Conservation (phyloP, 1,139 yeast species). For the Insectozyma bohioensis region DNA sequence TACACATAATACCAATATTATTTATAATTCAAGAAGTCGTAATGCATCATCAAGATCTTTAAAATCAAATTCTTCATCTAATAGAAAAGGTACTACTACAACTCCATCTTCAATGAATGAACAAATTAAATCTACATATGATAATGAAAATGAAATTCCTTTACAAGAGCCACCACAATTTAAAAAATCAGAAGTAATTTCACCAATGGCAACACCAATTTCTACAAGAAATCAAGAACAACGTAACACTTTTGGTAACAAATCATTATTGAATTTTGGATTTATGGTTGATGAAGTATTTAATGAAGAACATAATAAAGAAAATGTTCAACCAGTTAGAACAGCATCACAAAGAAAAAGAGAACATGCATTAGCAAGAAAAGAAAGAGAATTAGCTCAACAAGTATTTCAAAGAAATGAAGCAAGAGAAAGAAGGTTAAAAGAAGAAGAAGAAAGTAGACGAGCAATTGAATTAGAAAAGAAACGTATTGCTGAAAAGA, state of each 20-base stretch:
- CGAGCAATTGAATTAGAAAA: slow-evolving; percentile 15
- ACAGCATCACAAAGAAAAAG: slow-evolving; percentile 5
- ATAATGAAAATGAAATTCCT: no score
- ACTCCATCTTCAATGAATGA: slow-evolving; percentile 2
- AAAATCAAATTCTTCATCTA: slow-evolving; percentile 10
- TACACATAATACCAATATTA: slow-evolving; percentile 25
- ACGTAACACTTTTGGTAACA: slow-evolving; percentile 20
- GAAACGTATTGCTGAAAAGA: slow-evolving; percentile 17
- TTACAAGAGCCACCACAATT: slow-evolving; percentile 18
- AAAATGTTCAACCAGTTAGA: slow-evolving; percentile 5
- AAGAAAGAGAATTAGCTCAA: slow-evolving; percentile 32
- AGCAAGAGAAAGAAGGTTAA: slow-evolving; percentile 25
- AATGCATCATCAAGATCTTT: slow-evolving; percentile 13
- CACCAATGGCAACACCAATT: slow-evolving; percentile 7
- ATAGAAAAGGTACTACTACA: slow-evolving; percentile 1
- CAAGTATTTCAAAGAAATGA: slow-evolving; percentile 31
- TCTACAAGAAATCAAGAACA: slow-evolving; percentile 13
- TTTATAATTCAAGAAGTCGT: slow-evolving; percentile 14
- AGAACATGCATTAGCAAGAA: slow-evolving; percentile 18
- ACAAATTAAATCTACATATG: no score
- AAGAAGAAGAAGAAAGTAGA: slow-evolving; percentile 18
- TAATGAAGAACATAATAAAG: slow-evolving; percentile 16
- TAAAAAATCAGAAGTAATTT: slow-evolving; percentile 15
- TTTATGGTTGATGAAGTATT: slow-evolving; percentile 35
- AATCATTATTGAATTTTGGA: slow-evolving; percentile 32